These are phyloP conservation scores for Carex arenaria DNA, from an alignment of 202 grass and related monocot genomes.

Conservation along the genomic window DNA sequence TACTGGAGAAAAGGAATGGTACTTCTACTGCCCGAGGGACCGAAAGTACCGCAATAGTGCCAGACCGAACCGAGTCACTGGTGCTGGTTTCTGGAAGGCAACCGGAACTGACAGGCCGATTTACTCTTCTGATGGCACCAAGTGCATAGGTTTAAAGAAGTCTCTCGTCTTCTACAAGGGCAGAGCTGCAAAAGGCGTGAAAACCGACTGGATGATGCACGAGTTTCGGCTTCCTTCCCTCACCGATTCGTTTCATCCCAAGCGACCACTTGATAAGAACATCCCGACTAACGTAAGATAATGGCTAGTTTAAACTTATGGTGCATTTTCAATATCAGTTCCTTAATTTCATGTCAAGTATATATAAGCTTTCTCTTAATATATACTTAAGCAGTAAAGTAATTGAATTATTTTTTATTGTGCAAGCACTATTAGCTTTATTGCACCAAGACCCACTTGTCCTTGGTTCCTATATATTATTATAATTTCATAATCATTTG, in stretches of 20 bases:
- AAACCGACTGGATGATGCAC: conserved; percentile 99
- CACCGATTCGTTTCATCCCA: conserved; percentile 45
- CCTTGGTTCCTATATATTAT: neutral
- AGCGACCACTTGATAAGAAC: conserved; percentile 77
- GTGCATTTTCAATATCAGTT: neutral
- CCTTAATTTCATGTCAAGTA: neutral
- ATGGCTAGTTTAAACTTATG: neutral
- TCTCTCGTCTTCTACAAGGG: conserved; percentile 99
- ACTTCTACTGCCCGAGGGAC: conserved; percentile 99
- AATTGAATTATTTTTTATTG: neutral
- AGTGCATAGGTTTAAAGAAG: conserved; percentile 98
- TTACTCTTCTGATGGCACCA: conserved; percentile 78
- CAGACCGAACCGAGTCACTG: conserved; percentile 86
- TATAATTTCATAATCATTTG: neutral
- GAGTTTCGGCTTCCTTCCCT: conserved; percentile 84
- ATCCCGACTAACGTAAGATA: conserved; percentile 80
- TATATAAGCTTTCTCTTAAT: neutral
- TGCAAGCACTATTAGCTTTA: neutral
- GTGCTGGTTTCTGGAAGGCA: conserved; percentile 96
- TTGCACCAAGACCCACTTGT: neutral
- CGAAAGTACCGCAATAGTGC: conserved; percentile 96
- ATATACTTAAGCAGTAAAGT: neutral
- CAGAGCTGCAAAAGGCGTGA: conserved; percentile 84
- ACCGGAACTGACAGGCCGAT: conserved; percentile 95
- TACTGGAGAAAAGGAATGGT: conserved; percentile 98